Base-by-base conservation (phyloP, 345 rosid genomes). In the Eucalyptus urophylla region DNA sequence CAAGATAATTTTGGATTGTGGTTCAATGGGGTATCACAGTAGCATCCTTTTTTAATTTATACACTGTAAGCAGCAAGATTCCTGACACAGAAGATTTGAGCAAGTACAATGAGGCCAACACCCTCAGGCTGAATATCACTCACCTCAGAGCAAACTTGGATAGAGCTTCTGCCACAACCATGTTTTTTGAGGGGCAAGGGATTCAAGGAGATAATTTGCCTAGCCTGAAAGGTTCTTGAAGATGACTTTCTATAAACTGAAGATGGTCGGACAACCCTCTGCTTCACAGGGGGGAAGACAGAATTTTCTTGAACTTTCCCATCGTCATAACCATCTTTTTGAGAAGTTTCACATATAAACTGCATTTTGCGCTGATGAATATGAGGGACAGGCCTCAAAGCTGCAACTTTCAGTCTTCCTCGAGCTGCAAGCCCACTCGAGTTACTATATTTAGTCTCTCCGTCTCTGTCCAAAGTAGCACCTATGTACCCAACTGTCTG, bases 361-460 rank as follows among this genome's bases (percentile, higher is more conserved):
- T 88, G 91, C 90, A 92, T 90, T 88, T 92, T 94, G 86, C 90
- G 93, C 21, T 88, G 92, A 72, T 60, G 92, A 45, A 92, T 90
- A 67, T 90, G 95, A 50, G 95, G 95, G 50, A 94, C 90, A 53
- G 95, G 95, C 91, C 94, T 92, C 95, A 94, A 89, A 25, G 95
- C 94, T 86, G 95, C 95, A 43, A 90, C 88, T 69, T 91, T 90
- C 72, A 94, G 56, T 87, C 92, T 93, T 31, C 83, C 89, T 88
- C 87, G 91, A 80, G 89, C 27, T 21, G 56, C 69, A 54, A 37
- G 31, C 49, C 88, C 87, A 49, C 43, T 40, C 29, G 49, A 85
- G 33, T 47, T 56, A 86, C 50, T n/a, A 22, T 54, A 40, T 56
- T 19, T 56, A 53, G 47, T 22, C 37, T 51, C 47, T 40, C 29